These are phyloP conservation scores for Hypseocharis bilobata DNA, from an alignment of 441 rosid species.

Conservation along the genomic window DNA sequence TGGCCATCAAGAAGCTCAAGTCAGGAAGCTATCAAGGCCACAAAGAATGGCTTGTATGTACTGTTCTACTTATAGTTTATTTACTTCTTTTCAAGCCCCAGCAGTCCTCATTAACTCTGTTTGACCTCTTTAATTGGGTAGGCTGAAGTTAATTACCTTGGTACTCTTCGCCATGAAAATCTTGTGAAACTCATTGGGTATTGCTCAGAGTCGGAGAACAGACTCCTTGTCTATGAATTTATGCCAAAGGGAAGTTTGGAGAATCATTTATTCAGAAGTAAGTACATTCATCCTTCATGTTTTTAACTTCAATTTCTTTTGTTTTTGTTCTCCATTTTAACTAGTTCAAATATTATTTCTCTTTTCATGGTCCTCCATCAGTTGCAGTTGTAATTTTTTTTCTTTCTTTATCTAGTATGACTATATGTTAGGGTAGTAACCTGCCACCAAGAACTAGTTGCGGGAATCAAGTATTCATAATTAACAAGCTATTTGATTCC, in stretches of 20 bases:
- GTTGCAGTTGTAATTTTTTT: too few relatives aligned
- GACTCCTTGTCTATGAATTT: conserved; percentile 51
- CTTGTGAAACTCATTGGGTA: conserved; percentile 57
- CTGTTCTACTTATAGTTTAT: neutral
- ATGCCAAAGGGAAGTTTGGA: conserved; percentile 59
- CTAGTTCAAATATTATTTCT: neutral
- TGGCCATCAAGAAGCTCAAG: conserved; percentile 54
- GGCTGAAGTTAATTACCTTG: conserved; percentile 47
- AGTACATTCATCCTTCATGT: neutral
- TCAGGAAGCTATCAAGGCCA: conserved; percentile 45
- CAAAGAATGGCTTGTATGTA: conserved; percentile 60
- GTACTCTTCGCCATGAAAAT: conserved; percentile 48
- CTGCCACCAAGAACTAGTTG: too few relatives aligned
- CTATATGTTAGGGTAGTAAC: too few relatives aligned
- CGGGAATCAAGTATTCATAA: too few relatives aligned
- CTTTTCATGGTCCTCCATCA: neutral
- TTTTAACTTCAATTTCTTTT: neutral
- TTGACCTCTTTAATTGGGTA: conserved; percentile 20
- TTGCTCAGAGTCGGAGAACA: conserved; percentile 36
- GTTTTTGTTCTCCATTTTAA: neutral
- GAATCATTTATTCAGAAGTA: conserved; percentile 57
- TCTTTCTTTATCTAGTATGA: too few relatives aligned
- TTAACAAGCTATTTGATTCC: too few relatives aligned
- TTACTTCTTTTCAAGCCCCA: conserved; percentile 5
- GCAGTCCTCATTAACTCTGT: neutral